These are phyloP conservation scores for Cryptococcus deneoformans DNA, from an alignment of 1,284 basidiomycete species.

Conservation along the genomic window DNA sequence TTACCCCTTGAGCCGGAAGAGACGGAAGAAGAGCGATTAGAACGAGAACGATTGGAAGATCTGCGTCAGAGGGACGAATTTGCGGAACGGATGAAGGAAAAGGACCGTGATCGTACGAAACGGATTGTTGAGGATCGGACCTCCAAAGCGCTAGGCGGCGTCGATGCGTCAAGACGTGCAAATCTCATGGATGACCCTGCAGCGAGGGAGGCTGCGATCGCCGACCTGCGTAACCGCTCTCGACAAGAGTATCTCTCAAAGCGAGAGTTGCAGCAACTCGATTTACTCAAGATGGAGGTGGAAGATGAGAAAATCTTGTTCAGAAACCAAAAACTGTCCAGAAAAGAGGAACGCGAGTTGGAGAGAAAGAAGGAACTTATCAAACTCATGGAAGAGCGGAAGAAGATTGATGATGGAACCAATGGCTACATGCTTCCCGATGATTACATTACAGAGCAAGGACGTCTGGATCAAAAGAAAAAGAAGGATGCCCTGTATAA, in stretches of 20 bases:
- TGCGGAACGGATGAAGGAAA: constrained; percentile 77
- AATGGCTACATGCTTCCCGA: constrained; percentile 94
- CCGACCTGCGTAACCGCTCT: constrained; percentile 76
- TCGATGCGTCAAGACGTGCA: constrained; percentile 77
- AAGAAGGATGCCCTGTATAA: constrained; percentile 91
- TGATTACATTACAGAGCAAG: constrained; percentile 97
- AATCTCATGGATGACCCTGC: constrained; percentile 80
- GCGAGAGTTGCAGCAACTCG: constrained; percentile 92
- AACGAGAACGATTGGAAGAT: constrained; percentile 75
- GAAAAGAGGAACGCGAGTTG: constrained; percentile 73
- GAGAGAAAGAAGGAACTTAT: constrained; percentile 96
- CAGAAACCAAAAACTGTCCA: constrained; percentile 73
- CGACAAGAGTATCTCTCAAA: constrained; percentile 95
- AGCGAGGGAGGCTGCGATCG: constrained; percentile 72
- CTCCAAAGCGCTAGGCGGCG: constrained; percentile 68
- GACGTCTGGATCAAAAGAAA: constrained; percentile 97
- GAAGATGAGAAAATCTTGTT: constrained; percentile 88
- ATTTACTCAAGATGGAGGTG: constrained; percentile 88
- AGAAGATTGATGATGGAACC: constrained; percentile 88
- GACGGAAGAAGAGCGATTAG: constrained; percentile 63
- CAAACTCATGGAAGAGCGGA: constrained; percentile 85
- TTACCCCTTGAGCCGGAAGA: constrained; percentile 50
- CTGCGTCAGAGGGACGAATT: constrained; percentile 88
- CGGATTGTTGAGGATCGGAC: constrained; percentile 91
- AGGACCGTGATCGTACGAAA: constrained; percentile 82